phyloP scores from a whole-genome alignment of 2,329 filamentous ascomycete genomes.

The Fusarium proliferatum region DNA sequence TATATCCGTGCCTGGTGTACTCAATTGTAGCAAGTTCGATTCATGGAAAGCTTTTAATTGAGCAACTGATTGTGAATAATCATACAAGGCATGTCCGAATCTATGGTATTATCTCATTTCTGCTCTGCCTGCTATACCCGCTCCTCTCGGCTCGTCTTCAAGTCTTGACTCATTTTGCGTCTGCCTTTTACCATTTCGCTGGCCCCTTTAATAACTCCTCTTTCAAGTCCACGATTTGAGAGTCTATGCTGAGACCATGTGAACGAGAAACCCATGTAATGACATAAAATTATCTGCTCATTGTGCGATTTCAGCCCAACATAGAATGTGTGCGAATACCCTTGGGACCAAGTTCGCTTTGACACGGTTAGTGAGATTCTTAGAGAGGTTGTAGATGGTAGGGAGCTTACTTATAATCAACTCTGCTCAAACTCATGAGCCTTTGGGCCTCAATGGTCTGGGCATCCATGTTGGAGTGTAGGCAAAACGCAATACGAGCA shows the following conservation, averaged over 20 bases:
- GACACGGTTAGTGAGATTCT: conserved; percentile 21
- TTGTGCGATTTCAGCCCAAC: conserved; percentile 53
- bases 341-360: conserved; percentile 65
- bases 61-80: conserved; percentile 15
- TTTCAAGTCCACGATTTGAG: conserved; percentile 25
- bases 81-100: conserved; percentile 34
- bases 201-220: conserved; percentile 36
- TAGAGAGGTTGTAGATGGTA: neutral
- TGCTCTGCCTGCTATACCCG: conserved; percentile 1
- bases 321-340: conserved; percentile 65
- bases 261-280: conserved; percentile 22
- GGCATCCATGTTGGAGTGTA: conserved; percentile 66
- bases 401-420: conserved; percentile 70
- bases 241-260: conserved; percentile 3
- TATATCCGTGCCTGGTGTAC: neutral
- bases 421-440: conserved; percentile 66
- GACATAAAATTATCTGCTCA: conserved; percentile 24
- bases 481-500: conserved; percentile 69
- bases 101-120: conserved; percentile 40
- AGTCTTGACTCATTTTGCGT: conserved; percentile 15
- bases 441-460: conserved; percentile 64
- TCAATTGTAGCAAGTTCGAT: neutral
- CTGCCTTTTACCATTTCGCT: conserved; percentile 38
- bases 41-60: neutral
- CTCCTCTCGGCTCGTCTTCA: neutral